Percentiles rank a stretch among this genome's conserved stretches.
These are phyloP conservation scores for Botrytis tulipae DNA, from an alignment of 2,329 filamentous ascomycete species.

Conservation along the genomic window DNA sequence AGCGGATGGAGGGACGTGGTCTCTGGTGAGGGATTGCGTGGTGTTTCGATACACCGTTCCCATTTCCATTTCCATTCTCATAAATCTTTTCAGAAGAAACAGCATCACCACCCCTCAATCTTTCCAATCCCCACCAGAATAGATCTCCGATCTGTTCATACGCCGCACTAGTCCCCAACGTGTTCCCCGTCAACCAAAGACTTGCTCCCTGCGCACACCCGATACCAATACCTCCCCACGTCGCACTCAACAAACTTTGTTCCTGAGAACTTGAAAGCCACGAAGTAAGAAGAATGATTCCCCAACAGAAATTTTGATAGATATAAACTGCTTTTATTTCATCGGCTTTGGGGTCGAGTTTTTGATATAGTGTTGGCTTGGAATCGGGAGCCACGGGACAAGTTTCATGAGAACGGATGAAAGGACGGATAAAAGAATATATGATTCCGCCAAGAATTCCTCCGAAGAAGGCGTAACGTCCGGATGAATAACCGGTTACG, in stretches of 20 bases:
- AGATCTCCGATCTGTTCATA: constrained; percentile 61
- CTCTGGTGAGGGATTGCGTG: neutral
- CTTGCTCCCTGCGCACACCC: constrained; percentile 57
- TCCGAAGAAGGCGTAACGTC: constrained; percentile 53
- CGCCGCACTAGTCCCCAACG: constrained; percentile 60
- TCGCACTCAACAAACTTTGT: constrained; percentile 26
- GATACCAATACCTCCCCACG: constrained; percentile 56
- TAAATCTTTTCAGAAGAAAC: neutral
- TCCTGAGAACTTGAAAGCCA: constrained; percentile 17
- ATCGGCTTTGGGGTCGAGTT: constrained; percentile 13
- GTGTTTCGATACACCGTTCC: neutral
- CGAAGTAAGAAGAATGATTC: constrained; percentile 18
- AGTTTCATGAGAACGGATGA: constrained; percentile 12
- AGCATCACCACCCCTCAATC: neutral
- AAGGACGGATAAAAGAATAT: constrained; percentile 36
- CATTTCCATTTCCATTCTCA: neutral
- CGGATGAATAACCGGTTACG: constrained; percentile 52
- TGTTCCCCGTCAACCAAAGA: constrained; percentile 49
- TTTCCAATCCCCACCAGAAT: constrained; percentile 43
- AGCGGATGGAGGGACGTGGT: neutral
- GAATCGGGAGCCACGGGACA: neutral
- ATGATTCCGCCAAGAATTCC: constrained; percentile 54
- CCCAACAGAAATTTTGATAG: constrained; percentile 29
- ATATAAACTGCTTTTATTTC: constrained; percentile 19
- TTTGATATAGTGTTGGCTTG: constrained; percentile 31